phyloP scores from a whole-genome alignment of 2,329 filamentous ascomycete genomes.

The Monosporascus sp. region DNA sequence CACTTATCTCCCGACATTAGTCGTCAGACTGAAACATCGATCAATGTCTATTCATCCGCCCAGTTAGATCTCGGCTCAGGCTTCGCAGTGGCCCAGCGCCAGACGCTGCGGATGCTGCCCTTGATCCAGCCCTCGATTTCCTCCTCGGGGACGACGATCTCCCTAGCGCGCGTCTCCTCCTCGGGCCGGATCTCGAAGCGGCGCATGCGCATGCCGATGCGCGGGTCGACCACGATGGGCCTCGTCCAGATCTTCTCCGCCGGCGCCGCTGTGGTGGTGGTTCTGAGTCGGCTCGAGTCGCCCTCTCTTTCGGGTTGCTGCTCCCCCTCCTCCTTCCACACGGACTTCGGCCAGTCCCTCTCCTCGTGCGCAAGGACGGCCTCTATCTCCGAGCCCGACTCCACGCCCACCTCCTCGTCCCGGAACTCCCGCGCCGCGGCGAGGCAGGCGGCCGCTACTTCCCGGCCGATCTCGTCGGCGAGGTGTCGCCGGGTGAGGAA shows the following conservation, averaged over 20 bases:
- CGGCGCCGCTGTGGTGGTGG: slow-evolving; percentile 3
- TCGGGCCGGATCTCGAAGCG: slow-evolving; percentile 65
- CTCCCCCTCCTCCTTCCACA: slow-evolving; percentile 52
- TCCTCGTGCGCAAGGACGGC: slow-evolving; percentile 66
- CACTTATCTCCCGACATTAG: no score
- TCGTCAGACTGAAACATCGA: neutral
- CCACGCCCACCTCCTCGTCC: slow-evolving; percentile 29
- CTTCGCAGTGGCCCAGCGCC: slow-evolving; percentile 43
- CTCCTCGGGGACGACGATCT: slow-evolving; percentile 59
- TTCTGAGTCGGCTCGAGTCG: slow-evolving; percentile 12
- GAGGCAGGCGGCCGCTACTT: slow-evolving; percentile 82
- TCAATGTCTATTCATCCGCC: slow-evolving; percentile 4
- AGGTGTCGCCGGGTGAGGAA: slow-evolving; percentile 80
- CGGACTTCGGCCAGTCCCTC: slow-evolving; percentile 77
- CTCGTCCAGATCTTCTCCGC: slow-evolving; percentile 70
- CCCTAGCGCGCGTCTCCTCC: slow-evolving; percentile 61
- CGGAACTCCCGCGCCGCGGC: slow-evolving; percentile 48
- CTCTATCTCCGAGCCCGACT: slow-evolving; percentile 53
- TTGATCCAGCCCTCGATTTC: slow-evolving; percentile 67
- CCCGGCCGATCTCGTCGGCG: slow-evolving; percentile 82
- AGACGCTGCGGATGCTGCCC: slow-evolving; percentile 49
- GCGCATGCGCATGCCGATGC: slow-evolving; percentile 75
- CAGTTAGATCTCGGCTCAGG: slow-evolving; percentile 31
- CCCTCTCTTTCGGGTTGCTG: slow-evolving; percentile 29
- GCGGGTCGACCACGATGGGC: slow-evolving; percentile 67